A percentile compares a stretch with the other conserved stretches of the same genome.
Conservation (phyloP, 805 yeast genomes). For the Citeromyces matritensis region DNA sequence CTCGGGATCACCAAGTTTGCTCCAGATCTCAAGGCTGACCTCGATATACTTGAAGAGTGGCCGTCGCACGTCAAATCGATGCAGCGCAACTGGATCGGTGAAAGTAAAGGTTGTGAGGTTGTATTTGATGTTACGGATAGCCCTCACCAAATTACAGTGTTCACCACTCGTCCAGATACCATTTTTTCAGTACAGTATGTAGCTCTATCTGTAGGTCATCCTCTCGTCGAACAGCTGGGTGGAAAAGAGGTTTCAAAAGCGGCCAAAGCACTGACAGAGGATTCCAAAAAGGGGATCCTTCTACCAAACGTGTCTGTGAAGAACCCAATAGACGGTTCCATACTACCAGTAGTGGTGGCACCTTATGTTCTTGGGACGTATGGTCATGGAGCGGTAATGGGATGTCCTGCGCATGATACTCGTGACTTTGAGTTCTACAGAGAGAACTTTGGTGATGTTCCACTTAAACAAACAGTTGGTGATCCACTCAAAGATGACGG, state of each 20-base stretch:
- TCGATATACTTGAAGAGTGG: slow-evolving; percentile 55
- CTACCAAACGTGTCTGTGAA: slow-evolving; percentile 25
- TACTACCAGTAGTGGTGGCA: slow-evolving; percentile 72
- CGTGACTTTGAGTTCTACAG: slow-evolving; percentile 79
- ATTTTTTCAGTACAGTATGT: slow-evolving; percentile 69
- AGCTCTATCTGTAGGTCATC: slow-evolving; percentile 65
- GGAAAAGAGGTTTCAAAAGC: slow-evolving; percentile 6
- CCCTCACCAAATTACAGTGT: slow-evolving; percentile 19
- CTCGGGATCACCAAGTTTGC: slow-evolving; percentile 81
- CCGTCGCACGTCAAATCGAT: slow-evolving; percentile 77
- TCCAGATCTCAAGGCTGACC: slow-evolving; percentile 45
- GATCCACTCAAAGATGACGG: slow-evolving; percentile 4
- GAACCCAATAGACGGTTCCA: slow-evolving; percentile 40
- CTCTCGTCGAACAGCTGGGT: slow-evolving; percentile 30
- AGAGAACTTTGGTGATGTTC: slow-evolving; percentile 31
- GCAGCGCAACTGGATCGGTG: slow-evolving; percentile 94
- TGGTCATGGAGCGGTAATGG: slow-evolving; percentile 95
- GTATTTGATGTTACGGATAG: slow-evolving; percentile 27
- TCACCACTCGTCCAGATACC: slow-evolving; percentile 88
- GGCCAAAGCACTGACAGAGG: slow-evolving; percentile 19
- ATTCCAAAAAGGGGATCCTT: slow-evolving; percentile 46
- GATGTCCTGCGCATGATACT: slow-evolving; percentile 88
- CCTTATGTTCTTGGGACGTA: slow-evolving; percentile 78
- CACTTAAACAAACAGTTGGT: slow-evolving; percentile 29
- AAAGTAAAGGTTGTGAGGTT: slow-evolving; percentile 67